phyloP scores from a whole-genome alignment of 2,329 filamentous ascomycete species.

The Claviceps fusiformis region DNA sequence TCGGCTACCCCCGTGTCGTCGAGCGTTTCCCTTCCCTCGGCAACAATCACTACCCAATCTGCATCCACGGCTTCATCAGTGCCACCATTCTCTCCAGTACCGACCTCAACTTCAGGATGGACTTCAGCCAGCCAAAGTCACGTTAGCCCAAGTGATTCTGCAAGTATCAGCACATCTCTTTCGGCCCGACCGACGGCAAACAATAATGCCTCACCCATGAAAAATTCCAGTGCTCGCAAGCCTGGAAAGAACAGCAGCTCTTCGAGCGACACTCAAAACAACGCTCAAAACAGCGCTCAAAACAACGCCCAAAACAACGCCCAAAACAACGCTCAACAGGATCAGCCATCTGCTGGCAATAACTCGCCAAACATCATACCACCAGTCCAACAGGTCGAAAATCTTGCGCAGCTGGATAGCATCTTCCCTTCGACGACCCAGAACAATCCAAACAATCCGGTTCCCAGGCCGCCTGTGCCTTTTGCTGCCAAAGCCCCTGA shows the following conservation, averaged over 20 bases:
- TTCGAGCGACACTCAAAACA: not conserved
- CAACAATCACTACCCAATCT: not conserved
- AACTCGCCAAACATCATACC: not conserved
- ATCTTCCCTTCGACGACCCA: not conserved
- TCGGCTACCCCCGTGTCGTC: not conserved
- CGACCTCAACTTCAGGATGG: not conserved
- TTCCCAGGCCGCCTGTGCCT: not conserved
- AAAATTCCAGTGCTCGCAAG: not conserved
- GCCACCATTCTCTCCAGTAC: not conserved
- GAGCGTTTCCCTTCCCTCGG: not conserved
- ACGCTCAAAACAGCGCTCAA: not conserved
- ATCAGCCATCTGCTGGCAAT: not conserved
- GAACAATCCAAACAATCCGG: not conserved
- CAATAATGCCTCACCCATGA: not conserved
- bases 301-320: not conserved
- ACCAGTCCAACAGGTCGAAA: not conserved
- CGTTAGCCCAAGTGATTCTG: not conserved
- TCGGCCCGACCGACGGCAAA: not conserved
- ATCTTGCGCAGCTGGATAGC: not conserved
- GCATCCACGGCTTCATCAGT: not conserved
- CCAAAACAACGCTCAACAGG: not conserved
- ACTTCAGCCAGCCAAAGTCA: not conserved
- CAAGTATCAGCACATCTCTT: not conserved
- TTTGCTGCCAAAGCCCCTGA: not conserved
- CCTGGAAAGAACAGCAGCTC: not conserved